Evolutionary conservation across 163 green algal species (phyloP), one percentile per base, ranked within the genome.

Genomic region (Volvox carteri): DNA sequence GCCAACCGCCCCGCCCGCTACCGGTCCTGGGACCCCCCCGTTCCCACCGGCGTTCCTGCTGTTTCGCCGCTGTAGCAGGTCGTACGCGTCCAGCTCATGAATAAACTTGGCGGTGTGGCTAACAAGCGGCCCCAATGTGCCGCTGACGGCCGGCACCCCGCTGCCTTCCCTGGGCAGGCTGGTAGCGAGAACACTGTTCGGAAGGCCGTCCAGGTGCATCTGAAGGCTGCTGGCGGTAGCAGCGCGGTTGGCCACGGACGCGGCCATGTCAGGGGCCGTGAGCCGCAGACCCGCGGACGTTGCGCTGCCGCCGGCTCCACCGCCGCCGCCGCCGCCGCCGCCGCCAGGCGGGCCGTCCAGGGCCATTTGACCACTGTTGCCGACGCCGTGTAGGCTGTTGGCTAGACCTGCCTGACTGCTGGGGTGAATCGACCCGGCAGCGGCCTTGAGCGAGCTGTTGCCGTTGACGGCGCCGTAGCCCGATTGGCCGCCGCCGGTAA

Each of bases 61-160:
- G 67, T 54, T 74, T 12, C 83, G 83, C 37, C 83, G 83, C 68
- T 88, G 83, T 37, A 65, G 48, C 83, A 88, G 25, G 30, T 88
- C 83, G 28, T 88, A 88, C 68, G 33, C 83, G 48, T 88, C 83
- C 83, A 88, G 83, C 67, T 88, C 83, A 30, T 88, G 83, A 23
- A 88, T 44, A 28, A 88, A 81, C 83, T 88, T 88, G 68, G 67
- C 37, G 23, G 83, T 50, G 25, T 88, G 48, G 44, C 5, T 88
- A 46, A 88, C 6, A 9, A 73, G 16, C 0, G 81, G 65, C 33
- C 21, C 78, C 30, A 18, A 50, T 12, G 11, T 14, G 0, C 78
- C 58, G 42, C 44, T 39, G 60, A 8, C 33, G 80, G 12, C 18
- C 12, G 30, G 41, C 42, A 41, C 23, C 39, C 46, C 37, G 35